These are phyloP conservation scores for Diaporthe sp. DNA, from an alignment of 2,329 filamentous ascomycete species.

Conservation along the genomic window DNA sequence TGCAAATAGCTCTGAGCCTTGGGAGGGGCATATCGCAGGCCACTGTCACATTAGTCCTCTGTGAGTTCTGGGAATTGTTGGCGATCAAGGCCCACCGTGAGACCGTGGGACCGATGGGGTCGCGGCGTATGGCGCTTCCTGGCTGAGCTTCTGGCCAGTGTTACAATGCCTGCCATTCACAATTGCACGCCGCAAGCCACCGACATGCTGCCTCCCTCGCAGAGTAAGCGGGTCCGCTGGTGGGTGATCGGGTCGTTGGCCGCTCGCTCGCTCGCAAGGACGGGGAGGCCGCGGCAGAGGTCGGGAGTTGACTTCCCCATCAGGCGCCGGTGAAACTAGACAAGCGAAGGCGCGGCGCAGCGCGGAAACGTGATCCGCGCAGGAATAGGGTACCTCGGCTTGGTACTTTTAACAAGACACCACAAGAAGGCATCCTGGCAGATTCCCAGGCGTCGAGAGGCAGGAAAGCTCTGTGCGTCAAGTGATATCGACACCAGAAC, in stretches of 20 bases:
- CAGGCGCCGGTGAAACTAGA: slow-evolving; percentile 22
- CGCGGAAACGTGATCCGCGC: slow-evolving; percentile 29
- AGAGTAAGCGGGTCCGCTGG: not conserved
- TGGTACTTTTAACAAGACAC: slow-evolving; percentile 23
- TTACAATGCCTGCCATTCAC: not conserved
- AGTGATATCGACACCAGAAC: slow-evolving; percentile 15
- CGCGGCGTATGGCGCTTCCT: not conserved
- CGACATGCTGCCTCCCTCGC: slow-evolving; percentile 1
- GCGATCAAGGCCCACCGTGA: not conserved
- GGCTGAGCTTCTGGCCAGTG: slow-evolving; percentile 7
- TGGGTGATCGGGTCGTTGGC: not conserved
- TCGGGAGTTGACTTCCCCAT: slow-evolving; percentile 27
- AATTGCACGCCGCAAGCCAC: slow-evolving; percentile 12
- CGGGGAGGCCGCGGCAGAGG: slow-evolving; percentile 28
- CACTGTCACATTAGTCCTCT: slow-evolving; percentile 2
- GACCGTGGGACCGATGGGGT: not conserved
- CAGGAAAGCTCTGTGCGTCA: slow-evolving; percentile 1
- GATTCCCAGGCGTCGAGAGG: not conserved
- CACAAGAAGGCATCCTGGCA: slow-evolving; percentile 13
- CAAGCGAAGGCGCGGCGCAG: slow-evolving; percentile 18
- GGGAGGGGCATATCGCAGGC: not conserved
- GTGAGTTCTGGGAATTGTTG: not conserved
- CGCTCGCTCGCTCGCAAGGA: slow-evolving; percentile 1
- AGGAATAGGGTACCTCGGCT: slow-evolving; percentile 18
- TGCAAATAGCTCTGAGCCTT: not conserved